phyloP scores from a whole-genome alignment of 345 rosid species.

The Euphorbia lathyris region DNA sequence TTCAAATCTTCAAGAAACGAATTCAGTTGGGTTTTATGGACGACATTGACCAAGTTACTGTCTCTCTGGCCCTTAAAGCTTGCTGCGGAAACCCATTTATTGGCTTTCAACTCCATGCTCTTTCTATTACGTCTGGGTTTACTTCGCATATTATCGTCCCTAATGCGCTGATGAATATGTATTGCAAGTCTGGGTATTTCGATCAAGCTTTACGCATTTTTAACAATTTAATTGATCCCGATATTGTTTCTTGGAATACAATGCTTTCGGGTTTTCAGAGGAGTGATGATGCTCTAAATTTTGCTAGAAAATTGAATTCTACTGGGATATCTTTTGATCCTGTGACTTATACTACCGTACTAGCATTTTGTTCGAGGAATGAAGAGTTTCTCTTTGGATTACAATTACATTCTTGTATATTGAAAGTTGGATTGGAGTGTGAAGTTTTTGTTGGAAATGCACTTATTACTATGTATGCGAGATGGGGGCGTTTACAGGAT shows the following conservation, averaged over 20 bases:
- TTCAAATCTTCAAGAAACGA: conserved; percentile 39
- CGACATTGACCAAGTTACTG: conserved; percentile 47
- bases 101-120: conserved; percentile 71
- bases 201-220: conserved; percentile 51
- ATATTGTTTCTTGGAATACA: conserved; percentile 89
- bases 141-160: conserved; percentile 49
- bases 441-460: conserved; percentile 79
- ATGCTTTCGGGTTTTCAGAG: conserved; percentile 69
- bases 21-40: conserved; percentile 29
- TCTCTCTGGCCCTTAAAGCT: conserved; percentile 64
- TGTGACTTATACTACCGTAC: conserved; percentile 53
- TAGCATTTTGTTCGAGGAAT: conserved; percentile 50
- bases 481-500: conserved; percentile 46
- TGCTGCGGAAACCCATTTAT: conserved; percentile 46
- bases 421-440: conserved; percentile 50
- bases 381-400: conserved; percentile 60
- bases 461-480: conserved; percentile 63
- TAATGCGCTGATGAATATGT: conserved; percentile 70
- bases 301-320: conserved; percentile 53
- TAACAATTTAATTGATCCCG: conserved; percentile 55
- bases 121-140: conserved; percentile 59
- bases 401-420: conserved; percentile 56
- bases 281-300: conserved; percentile 44
- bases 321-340: conserved; percentile 55
- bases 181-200: conserved; percentile 55